phyloP scores from a whole-genome alignment of 1,284 basidiomycete species.

The Naganishia sp. region DNA sequence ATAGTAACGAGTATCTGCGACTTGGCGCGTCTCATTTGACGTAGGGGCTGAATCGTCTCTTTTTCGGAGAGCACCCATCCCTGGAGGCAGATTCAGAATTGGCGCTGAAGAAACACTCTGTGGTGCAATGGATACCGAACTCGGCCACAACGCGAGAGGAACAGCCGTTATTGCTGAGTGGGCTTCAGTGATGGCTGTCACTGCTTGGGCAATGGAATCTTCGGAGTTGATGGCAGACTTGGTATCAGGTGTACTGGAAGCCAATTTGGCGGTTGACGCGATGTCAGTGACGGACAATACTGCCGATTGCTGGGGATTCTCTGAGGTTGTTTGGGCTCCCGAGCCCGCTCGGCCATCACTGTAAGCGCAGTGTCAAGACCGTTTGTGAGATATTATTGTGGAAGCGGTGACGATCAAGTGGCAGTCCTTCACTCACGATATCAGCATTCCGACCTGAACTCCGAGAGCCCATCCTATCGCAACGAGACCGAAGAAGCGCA shows the following conservation, averaged over 20 bases:
- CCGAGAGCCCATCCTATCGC: constrained; percentile 21
- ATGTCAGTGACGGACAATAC: no score
- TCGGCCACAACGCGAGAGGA: constrained; percentile 2
- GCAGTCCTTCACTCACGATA: constrained; percentile 1
- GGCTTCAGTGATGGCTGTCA: not conserved
- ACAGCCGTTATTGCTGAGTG: not conserved
- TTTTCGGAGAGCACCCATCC: not conserved
- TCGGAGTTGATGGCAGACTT: no score
- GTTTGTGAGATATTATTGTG: not conserved
- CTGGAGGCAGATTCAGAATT: not conserved
- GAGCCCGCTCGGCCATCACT: no score
- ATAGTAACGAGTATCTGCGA: constrained; percentile 2
- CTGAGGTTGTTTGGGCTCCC: no score
- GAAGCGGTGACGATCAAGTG: no score
- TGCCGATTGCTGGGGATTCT: no score
- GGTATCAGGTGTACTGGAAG: no score
- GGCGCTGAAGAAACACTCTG: not conserved
- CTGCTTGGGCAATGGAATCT: no score
- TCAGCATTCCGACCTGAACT: constrained; percentile 20
- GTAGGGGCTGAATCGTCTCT: not conserved
- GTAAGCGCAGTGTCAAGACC: not conserved
- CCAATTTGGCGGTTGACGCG: no score
- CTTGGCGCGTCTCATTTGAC: not conserved
- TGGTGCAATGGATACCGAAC: not conserved
- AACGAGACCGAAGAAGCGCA: constrained; percentile 14